Evolutionary conservation across 495 filamentous ascomycete genomes (phyloP).

Genomic region (Xylaria palmicola): DNA sequence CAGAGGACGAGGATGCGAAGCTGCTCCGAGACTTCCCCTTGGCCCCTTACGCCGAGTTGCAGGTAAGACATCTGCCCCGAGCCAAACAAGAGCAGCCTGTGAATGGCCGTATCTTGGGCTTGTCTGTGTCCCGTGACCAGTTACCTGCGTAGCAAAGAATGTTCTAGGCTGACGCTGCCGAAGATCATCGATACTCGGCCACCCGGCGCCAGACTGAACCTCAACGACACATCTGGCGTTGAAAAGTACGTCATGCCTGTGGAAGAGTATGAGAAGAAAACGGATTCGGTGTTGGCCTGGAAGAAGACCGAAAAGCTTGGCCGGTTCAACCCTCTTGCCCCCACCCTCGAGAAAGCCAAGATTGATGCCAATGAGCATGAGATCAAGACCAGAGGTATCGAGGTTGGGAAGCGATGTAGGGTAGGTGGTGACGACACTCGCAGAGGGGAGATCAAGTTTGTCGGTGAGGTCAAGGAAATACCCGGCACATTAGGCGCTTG

Average conservation of each 20-base stretch:
- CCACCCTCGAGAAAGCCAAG: slow-evolving; percentile 67
- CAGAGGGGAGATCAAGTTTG: slow-evolving; percentile 78
- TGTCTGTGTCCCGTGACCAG: too few species aligned
- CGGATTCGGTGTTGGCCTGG: slow-evolving; percentile 88
- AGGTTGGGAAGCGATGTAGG: slow-evolving; percentile 61
- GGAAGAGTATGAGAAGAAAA: slow-evolving; percentile 76
- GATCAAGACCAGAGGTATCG: slow-evolving; percentile 64
- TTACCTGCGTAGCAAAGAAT: not conserved
- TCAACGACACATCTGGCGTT: slow-evolving; percentile 73
- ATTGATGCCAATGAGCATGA: slow-evolving; percentile 63
- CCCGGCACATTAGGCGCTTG: slow-evolving; percentile 70
- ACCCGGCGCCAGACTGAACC: slow-evolving; percentile 66
- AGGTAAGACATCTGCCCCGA: slow-evolving; percentile 53
- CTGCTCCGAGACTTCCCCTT: slow-evolving; percentile 62
- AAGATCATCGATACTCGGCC: slow-evolving; percentile 83
- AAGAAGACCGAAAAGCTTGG: slow-evolving; percentile 90
- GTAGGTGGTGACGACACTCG: slow-evolving; percentile 65
- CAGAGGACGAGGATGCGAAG: slow-evolving; percentile 65
- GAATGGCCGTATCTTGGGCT: not conserved
- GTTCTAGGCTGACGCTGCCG: slow-evolving; percentile 9
- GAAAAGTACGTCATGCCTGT: slow-evolving; percentile 82
- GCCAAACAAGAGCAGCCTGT: not conserved
- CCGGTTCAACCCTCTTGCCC: slow-evolving; percentile 86
- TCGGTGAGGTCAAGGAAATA: slow-evolving; percentile 81
- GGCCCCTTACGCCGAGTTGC: slow-evolving; percentile 70